These are phyloP conservation scores for Saccharomyces jurei DNA, from an alignment of 805 yeast genomes.

Conservation along the genomic window DNA sequence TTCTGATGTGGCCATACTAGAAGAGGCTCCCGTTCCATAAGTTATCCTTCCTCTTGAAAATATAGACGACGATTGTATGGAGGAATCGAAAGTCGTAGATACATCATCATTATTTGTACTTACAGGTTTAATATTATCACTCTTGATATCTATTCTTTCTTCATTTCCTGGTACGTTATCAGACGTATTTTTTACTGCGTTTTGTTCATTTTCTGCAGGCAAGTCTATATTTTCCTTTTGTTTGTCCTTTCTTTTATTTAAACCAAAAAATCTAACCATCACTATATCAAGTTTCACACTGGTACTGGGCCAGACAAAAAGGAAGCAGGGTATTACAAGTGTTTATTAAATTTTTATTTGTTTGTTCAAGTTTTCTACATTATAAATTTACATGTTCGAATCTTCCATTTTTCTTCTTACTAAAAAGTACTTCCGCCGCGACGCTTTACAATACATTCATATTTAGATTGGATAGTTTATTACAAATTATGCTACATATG, in stretches of 20 bases:
- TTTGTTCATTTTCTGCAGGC: neutral
- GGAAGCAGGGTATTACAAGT: neutral
- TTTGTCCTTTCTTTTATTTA: constrained; percentile 3
- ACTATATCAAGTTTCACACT: neutral
- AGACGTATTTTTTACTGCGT: neutral
- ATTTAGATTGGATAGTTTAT: neutral
- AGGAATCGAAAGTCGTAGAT: constrained; percentile 11
- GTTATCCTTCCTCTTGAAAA: constrained; percentile 24
- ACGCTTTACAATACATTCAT: neutral
- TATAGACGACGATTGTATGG: constrained; percentile 19
- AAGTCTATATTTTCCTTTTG: neutral
- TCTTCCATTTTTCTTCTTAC: neutral
- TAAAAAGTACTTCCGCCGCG: neutral
- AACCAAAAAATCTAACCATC: constrained; percentile 5
- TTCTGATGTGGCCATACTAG: constrained; percentile 6
- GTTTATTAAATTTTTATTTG: neutral
- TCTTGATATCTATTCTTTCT: neutral
- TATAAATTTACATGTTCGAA: neutral
- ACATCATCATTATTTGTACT: constrained; percentile 7
- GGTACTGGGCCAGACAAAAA: neutral
- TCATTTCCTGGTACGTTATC: neutral
- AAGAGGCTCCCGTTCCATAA: constrained; percentile 19
- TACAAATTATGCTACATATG: neutral
- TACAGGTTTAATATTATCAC: neutral
- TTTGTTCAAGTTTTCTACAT: neutral